Percentiles rank a stretch among this genome's conserved stretches.
Conservation (phyloP, 2,329 filamentous ascomycete species). For the Xylariaceae sp. region DNA sequence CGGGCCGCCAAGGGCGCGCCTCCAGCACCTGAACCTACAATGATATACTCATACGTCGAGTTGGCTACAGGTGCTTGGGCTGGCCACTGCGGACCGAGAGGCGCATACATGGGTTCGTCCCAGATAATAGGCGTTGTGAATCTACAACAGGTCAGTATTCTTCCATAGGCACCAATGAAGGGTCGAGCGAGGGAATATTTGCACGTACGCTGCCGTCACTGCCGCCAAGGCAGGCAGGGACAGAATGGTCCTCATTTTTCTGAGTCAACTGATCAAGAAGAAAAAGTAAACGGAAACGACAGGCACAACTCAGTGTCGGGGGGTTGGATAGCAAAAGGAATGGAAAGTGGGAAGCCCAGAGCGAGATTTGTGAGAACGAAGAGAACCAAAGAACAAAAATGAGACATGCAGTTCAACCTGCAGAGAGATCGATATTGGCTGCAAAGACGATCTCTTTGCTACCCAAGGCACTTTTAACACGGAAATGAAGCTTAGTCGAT, state of each 20-base stretch:
- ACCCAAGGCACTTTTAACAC: not conserved
- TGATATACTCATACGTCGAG: constrained; percentile 54
- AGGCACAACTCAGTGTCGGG: not conserved
- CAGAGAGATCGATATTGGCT: not conserved
- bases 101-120: not conserved
- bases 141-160: not conserved
- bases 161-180: not conserved
- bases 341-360: not conserved
- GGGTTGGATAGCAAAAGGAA: not conserved
- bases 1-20: constrained; percentile 57
- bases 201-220: not conserved
- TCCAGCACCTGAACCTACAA: constrained; percentile 60
- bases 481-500: no score
- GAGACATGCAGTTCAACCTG: not conserved
- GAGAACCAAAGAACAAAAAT: not conserved
- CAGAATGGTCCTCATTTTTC: not conserved
- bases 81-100: not conserved
- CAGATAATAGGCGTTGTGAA: not conserved
- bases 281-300: not conserved
- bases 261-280: not conserved
- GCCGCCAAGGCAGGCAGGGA: not conserved
- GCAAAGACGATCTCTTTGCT: no score
- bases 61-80: not conserved
- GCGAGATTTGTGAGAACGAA: not conserved
- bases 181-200: not conserved